Evolutionary conservation across 495 filamentous ascomycete genomes (phyloP).

Genomic region (Pseudomonodictys pantanalensis): DNA sequence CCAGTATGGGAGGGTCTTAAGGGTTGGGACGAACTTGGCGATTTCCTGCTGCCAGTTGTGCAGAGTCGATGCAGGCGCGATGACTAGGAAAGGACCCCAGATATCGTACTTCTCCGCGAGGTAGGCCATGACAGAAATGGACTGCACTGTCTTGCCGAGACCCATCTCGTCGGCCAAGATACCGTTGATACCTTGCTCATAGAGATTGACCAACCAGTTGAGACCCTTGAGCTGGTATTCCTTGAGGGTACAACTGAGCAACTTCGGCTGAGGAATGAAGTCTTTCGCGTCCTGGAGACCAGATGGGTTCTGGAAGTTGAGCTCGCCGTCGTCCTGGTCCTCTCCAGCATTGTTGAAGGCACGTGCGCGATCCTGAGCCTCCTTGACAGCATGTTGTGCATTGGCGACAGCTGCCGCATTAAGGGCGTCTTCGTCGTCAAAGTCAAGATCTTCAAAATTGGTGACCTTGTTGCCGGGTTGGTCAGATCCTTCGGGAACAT

Average conservation of each 20-base stretch:
- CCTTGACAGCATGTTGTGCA: constrained; percentile 91
- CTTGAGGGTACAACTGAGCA: constrained; percentile 90
- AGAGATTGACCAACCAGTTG: constrained; percentile 98
- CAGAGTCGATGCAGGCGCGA: constrained; percentile 91
- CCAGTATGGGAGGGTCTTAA: constrained; percentile 97
- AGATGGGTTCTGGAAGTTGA: constrained; percentile 99
- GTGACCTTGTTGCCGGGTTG: constrained; percentile 64
- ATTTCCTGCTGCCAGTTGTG: constrained; percentile 99
- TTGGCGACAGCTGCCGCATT: constrained; percentile 87
- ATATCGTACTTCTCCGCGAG: constrained; percentile 95
- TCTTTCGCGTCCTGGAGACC: constrained; percentile 83
- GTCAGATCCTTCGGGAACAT: constrained; percentile 43
- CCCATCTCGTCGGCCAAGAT: constrained; percentile 99
- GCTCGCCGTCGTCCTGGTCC: constrained; percentile 78
- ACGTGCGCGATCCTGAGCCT: constrained; percentile 88
- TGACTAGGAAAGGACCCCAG: constrained; percentile 97
- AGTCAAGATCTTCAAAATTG: constrained; percentile 90
- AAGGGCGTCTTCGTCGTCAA: constrained; percentile 86
- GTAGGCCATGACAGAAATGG: constrained; percentile 98
- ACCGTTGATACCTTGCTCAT: constrained; percentile 99
- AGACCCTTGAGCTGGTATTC: constrained; percentile 98
- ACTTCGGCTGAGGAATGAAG: constrained; percentile 80
- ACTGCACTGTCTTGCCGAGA: constrained; percentile 97
- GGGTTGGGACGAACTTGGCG: constrained; percentile 81
- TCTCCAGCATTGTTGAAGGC: constrained; percentile 77